Evolutionary conservation across 768 basidiomycete species (phyloP).

Genomic region (Panus rudis): DNA sequence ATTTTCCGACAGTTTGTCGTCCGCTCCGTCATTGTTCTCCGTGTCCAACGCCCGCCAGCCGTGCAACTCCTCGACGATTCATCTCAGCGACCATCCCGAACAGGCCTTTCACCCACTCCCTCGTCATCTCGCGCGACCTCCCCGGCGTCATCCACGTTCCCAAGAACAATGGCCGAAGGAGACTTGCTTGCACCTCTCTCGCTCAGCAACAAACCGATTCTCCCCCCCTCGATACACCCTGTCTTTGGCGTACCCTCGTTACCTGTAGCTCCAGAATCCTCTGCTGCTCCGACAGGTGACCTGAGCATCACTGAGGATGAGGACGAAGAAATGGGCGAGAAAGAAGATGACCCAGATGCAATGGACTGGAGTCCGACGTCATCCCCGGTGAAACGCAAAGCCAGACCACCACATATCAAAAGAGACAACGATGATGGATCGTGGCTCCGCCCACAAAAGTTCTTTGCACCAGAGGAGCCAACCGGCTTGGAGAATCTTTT

Average conservation of each 20-base stretch:
- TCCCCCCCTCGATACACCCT: slow-evolving; percentile 31
- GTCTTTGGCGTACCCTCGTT: slow-evolving; percentile 71
- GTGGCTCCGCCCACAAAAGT: slow-evolving; percentile 64
- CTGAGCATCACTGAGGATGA: slow-evolving; percentile 13
- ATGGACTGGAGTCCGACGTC: slow-evolving; percentile 69
- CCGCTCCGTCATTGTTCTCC: slow-evolving; percentile 48
- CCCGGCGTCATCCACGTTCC: slow-evolving; percentile 20
- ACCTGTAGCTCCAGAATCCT: slow-evolving; percentile 21
- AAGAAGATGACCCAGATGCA: slow-evolving; percentile 34
- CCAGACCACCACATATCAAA: slow-evolving; percentile 13
- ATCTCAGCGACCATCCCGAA: slow-evolving; percentile 26
- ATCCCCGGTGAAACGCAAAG: slow-evolving; percentile 21
- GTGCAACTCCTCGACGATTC: slow-evolving; percentile 64
- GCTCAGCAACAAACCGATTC: slow-evolving; percentile 57
- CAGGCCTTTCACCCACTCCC: slow-evolving; percentile 11
- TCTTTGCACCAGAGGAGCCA: slow-evolving; percentile 72
- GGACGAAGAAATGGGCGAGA: slow-evolving; percentile 23
- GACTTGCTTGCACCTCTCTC: slow-evolving; percentile 58
- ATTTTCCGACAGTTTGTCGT: slow-evolving; percentile 37
- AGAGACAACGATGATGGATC: slow-evolving; percentile 30
- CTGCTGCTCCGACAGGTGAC: slow-evolving; percentile 5
- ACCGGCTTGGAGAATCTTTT: slow-evolving; percentile 72
- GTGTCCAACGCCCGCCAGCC: slow-evolving; percentile 59
- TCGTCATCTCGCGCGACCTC: slow-evolving; percentile 34
- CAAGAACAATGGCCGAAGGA: no score